Conservation (phyloP, 2,329 filamentous ascomycete species). For the Colletotrichum ledebouriae region DNA sequence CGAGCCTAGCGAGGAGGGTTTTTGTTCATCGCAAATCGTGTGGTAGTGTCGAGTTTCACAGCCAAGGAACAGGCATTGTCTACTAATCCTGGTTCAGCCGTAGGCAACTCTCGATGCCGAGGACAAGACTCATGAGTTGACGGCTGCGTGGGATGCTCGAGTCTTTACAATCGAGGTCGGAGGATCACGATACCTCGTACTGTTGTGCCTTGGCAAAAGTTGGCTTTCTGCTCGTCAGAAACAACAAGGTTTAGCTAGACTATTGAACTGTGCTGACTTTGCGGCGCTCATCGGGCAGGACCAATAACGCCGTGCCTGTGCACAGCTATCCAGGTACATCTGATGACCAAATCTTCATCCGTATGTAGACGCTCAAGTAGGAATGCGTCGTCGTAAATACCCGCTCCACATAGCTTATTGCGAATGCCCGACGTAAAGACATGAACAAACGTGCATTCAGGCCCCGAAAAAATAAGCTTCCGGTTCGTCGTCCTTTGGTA, state of each 20-base stretch:
- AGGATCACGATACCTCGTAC: not conserved
- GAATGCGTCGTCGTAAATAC: too few relatives aligned
- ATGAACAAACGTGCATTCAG: too few relatives aligned
- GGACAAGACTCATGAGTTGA: not conserved
- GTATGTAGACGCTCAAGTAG: too few relatives aligned
- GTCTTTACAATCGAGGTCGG: not conserved
- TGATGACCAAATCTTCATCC: not conserved
- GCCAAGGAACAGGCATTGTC: not conserved
- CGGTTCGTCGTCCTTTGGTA: too few relatives aligned
- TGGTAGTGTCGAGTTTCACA: not conserved
- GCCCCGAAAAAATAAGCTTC: too few relatives aligned
- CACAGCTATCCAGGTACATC: too few relatives aligned
- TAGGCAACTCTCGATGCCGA: not conserved
- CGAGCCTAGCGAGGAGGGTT: conserved; percentile 11
- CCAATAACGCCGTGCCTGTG: not conserved
- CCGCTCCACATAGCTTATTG: too few relatives aligned
- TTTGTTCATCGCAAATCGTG: not conserved
- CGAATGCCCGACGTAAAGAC: too few relatives aligned
- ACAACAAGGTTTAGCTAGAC: not conserved
- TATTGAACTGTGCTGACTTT: not conserved
- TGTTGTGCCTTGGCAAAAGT: conserved; percentile 8
- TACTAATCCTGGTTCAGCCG: not conserved
- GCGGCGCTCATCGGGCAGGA: conserved; percentile 8
- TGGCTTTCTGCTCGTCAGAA: not conserved
- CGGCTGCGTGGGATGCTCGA: not conserved